Percentiles rank a stretch among this genome's conserved stretches.
These are phyloP conservation scores for Inga laurina DNA, from an alignment of 306 rosid genomes.

Conservation along the genomic window DNA sequence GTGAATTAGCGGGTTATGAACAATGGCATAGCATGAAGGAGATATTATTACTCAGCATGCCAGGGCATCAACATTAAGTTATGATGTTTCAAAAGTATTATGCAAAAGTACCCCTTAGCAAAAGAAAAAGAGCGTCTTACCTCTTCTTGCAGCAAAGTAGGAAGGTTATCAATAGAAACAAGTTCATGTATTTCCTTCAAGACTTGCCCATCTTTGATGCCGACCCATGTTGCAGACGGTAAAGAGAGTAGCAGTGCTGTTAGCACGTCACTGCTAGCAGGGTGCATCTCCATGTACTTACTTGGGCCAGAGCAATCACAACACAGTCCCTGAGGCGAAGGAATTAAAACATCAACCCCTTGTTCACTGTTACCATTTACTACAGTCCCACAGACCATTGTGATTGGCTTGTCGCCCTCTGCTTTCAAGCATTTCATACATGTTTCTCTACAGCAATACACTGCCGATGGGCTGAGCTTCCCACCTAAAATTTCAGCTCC, in stretches of 20 bases:
- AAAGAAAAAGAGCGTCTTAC: conserved; percentile 40
- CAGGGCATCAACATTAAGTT: background rate
- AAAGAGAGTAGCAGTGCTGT: conserved; percentile 84
- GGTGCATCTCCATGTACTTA: conserved; percentile 58
- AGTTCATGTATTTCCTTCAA: conserved; percentile 58
- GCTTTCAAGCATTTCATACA: conserved; percentile 65
- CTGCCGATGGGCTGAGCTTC: conserved; percentile 40
- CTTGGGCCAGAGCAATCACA: conserved; percentile 52
- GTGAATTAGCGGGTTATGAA: background rate
- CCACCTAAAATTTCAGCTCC: conserved; percentile 86
- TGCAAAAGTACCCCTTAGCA: background rate
- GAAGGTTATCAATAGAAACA: conserved; percentile 68
- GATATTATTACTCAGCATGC: background rate
- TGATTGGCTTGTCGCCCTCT: conserved; percentile 64
- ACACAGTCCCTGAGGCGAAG: conserved; percentile 51
- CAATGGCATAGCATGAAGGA: background rate
- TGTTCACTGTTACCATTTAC: conserved; percentile 63
- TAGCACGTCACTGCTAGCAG: conserved; percentile 75
- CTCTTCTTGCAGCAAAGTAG: conserved; percentile 93
- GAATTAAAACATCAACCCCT: conserved; percentile 78
- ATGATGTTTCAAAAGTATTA: background rate
- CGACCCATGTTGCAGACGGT: conserved; percentile 81
- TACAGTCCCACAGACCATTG: conserved; percentile 75
- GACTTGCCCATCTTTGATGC: conserved; percentile 61
- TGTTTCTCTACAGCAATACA: conserved; percentile 69